phyloP scores from a whole-genome alignment of 805 yeast genomes.

The Wickerhamomyces chambardii region DNA sequence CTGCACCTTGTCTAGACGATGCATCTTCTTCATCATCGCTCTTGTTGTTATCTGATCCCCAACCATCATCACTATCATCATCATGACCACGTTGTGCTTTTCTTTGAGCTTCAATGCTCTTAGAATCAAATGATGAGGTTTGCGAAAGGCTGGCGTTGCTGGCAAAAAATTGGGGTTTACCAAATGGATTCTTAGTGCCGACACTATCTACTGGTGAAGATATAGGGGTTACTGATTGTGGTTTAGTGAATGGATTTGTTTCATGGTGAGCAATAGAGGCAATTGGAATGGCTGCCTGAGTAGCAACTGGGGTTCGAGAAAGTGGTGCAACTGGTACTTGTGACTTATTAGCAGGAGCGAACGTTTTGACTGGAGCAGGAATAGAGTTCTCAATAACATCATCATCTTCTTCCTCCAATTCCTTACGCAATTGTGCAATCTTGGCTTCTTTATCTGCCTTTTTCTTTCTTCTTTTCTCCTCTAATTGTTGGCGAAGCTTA shows the following conservation, averaged over 20 bases:
- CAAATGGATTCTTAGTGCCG: constrained; percentile 57
- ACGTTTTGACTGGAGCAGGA: constrained; percentile 8
- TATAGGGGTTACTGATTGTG: too few relatives aligned
- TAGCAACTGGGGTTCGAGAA: constrained; percentile 4
- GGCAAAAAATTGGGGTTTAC: constrained; percentile 31
- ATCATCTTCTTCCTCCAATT: constrained; percentile 44
- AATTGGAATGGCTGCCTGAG: constrained; percentile 6
- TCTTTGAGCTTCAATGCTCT: constrained; percentile 61
- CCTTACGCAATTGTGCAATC: constrained; percentile 46
- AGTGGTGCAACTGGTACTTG: too few relatives aligned
- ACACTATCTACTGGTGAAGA: too few relatives aligned
- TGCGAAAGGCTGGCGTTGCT: constrained; percentile 10
- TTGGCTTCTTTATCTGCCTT: constrained; percentile 53
- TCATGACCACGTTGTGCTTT: constrained; percentile 51
- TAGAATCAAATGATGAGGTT: constrained; percentile 34
- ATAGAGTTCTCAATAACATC: constrained; percentile 11
- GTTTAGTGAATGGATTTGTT: constrained; percentile 36
- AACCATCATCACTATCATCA: constrained; percentile 24
- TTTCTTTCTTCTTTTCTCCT: constrained; percentile 38
- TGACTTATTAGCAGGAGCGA: constrained; percentile 10
- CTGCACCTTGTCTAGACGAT: constrained; percentile 21
- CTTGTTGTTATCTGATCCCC: constrained; percentile 23
- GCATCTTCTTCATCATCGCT: constrained; percentile 24
- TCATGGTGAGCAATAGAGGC: constrained; percentile 15
- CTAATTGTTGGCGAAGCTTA: constrained; percentile 29